Evolutionary conservation across 73 alveolate species (phyloP).

Genomic region (Durusdinium trenchii): DNA sequence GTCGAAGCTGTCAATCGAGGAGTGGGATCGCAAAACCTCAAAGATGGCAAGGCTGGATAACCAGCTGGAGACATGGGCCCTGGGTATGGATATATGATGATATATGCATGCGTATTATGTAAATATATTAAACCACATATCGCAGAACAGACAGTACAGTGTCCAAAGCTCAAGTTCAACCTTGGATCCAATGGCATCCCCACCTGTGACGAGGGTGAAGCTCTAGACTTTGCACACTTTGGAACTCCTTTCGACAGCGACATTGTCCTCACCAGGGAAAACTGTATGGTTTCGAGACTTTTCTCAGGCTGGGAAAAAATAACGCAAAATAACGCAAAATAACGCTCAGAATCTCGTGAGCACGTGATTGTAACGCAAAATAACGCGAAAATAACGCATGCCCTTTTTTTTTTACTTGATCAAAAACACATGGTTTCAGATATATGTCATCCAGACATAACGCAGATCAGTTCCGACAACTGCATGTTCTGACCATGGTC

Average conservation of each 20-base stretch:
- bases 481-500: background rate
- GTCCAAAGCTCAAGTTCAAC: background rate
- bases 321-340: background rate
- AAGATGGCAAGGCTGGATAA: too few species aligned
- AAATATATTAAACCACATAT: background rate
- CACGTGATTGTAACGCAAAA: background rate
- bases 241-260: background rate
- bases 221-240: background rate
- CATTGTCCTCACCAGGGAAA: background rate
- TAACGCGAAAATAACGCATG: conserved; percentile 8
- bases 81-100: background rate
- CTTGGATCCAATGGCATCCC: background rate
- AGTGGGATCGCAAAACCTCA: too few species aligned
- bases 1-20: background rate
- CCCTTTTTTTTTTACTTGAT: background rate
- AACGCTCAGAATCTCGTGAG: background rate
- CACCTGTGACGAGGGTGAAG: background rate
- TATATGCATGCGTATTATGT: background rate
- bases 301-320: background rate
- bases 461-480: background rate
- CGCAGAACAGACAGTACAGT: background rate
- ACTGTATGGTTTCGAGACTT: too few species aligned
- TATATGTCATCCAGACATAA: background rate
- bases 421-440: background rate
- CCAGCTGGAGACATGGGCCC: background rate